Evolutionary conservation across 2,329 filamentous ascomycete species (phyloP), one percentile per base, ranked within the genome.

Genomic region (Aaosphaeria pasadenensis): DNA sequence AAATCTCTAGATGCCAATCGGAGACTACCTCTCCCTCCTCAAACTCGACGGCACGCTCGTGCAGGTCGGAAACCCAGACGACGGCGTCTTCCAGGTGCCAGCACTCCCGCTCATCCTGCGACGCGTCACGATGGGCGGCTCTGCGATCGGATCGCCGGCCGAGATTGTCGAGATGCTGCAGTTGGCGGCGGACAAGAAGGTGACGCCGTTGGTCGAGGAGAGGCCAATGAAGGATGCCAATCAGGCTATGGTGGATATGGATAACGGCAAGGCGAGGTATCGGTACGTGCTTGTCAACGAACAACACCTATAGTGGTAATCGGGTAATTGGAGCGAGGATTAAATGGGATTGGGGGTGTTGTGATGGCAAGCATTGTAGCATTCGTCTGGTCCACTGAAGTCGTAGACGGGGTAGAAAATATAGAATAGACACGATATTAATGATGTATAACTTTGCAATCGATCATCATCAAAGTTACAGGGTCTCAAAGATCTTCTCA

Each of bases 61-160:
- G 48, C 83, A 87, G 67, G 77, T 89, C 43, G 86, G 85, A 30
- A 80, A 80, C 1, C 86, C 86, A 0, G 86, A 89, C 58, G 70
- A 74, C 66, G 52, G 79, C 36, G 44, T 64, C 55, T 74, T 82
- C 55, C 59, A 66, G 43, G 72, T 83, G 51, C 78, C 79, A 2
- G 79, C 80, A 59, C 67, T 77, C 74, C 70, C 72, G 0, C 54
- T 87, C 32, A 59, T 87, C 17, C 29, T 64, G 11, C 77, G 79
- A 54, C 85, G 82, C 9, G 67, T 83, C 13, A 81, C 78, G 11
- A 75, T 92, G 3, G 77, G 82, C 50, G 84, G 85, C 11, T 85
- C 80, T 69, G 76, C 87, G 0, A 80, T 80, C 30, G 85, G 85
- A 0, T 77, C 86, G 44, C 77, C 84, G 2, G 71, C 82, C 30